phyloP scores from a whole-genome alignment of 805 yeast genomes.

The Allodekkera sacchari region DNA sequence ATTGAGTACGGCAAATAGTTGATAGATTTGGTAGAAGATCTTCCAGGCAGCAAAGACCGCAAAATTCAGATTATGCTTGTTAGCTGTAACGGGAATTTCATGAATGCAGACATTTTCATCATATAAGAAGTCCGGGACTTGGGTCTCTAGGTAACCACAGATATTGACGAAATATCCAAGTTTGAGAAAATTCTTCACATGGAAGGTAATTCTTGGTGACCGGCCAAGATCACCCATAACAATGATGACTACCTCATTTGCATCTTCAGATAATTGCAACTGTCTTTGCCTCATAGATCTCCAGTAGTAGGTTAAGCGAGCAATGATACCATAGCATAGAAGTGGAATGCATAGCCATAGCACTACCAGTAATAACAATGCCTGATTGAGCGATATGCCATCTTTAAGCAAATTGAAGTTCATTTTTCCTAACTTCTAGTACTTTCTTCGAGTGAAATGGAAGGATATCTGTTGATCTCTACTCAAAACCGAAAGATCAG shows the following conservation, averaged over 20 bases:
- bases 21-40: constrained; percentile 45
- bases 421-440: too few species aligned
- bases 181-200: constrained; percentile 68
- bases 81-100: constrained; percentile 34
- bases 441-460: too few species aligned
- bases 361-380: constrained; percentile 31
- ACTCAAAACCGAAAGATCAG: too few species aligned
- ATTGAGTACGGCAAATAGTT: constrained; percentile 41
- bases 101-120: constrained; percentile 42
- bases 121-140: constrained; percentile 40
- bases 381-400: too few species aligned
- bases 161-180: constrained; percentile 68
- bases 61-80: constrained; percentile 38
- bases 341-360: constrained; percentile 41
- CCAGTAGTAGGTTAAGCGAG: constrained; percentile 23
- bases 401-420: too few species aligned
- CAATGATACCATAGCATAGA: constrained; percentile 33
- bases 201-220: constrained; percentile 92
- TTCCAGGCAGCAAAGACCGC: constrained; percentile 50
- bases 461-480: too few species aligned
- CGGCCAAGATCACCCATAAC: constrained; percentile 93
- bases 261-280: constrained; percentile 8
- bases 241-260: constrained; percentile 59
- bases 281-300: constrained; percentile 8
- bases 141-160: constrained; percentile 71